Percentiles rank a stretch among this genome's conserved stretches.
Conservation (phyloP, 306 rosid species). For the Citrullus colocynthis region DNA sequence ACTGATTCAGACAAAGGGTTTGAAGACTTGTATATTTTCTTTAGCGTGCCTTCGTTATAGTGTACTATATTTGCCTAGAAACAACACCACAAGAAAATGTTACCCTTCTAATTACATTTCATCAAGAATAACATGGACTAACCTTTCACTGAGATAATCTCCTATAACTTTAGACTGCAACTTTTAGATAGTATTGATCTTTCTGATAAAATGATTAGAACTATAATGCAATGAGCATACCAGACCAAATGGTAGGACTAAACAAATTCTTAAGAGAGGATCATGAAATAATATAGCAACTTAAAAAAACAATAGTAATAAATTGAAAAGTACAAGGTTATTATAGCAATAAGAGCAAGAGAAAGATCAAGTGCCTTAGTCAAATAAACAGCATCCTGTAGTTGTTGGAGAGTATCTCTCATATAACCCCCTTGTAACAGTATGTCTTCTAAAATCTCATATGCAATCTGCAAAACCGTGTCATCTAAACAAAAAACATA, state of each 20-base stretch:
- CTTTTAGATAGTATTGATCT: not conserved
- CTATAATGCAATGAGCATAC: not conserved
- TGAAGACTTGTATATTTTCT: constrained; percentile 54
- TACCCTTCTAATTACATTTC: constrained; percentile 3
- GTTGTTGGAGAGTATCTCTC: constrained; percentile 68
- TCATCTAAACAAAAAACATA: constrained; percentile 8
- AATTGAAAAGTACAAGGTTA: not conserved
- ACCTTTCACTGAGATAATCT: not conserved
- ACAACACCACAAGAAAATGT: constrained; percentile 16
- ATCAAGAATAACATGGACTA: not conserved
- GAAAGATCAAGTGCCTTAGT: constrained; percentile 47
- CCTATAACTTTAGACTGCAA: not conserved
- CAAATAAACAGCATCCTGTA: constrained; percentile 88
- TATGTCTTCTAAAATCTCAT: constrained; percentile 78
- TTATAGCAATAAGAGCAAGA: constrained; percentile 6
- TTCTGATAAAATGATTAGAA: not conserved
- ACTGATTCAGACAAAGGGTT: constrained; percentile 40
- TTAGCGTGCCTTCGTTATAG: constrained; percentile 57
- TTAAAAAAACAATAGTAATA: not conserved
- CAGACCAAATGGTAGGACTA: not conserved
- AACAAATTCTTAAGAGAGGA: not conserved
- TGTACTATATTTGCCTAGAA: constrained; percentile 74
- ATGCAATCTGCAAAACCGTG: constrained; percentile 48
- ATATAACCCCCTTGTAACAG: constrained; percentile 63
- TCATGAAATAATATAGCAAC: not conserved